Base-by-base conservation (phyloP, 208 protist species). In the Trypanosoma theileri region DNA sequence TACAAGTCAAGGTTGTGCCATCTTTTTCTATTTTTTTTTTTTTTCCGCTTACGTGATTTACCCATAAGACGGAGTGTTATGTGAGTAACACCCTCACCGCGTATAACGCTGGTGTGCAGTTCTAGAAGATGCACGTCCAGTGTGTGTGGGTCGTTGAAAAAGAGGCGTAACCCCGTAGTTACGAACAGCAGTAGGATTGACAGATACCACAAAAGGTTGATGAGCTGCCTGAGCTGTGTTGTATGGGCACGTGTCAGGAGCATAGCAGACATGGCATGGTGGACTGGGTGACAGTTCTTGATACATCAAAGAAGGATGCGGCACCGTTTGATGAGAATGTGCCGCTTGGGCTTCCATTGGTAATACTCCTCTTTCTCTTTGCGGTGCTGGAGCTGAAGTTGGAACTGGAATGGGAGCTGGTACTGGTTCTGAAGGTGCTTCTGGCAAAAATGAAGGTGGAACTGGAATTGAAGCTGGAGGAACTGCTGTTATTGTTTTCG, bases 231-330 rank as follows among this genome's bases (percentile, higher is more conserved):
- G n/a, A 22, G 7, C 46, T 41, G 7, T 40, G 42, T 64, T 73
- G 57, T 81, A 72, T 14, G 65, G 44, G 61, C 80, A 88, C 21
- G 45, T 69, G 52, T 57, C 48, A 3, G 84, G 84, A 2, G 82
- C 85, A 67, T 82, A 95, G 70, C 90, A 95, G 0, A 73, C 58
- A 63, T 95, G 90, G 65, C 86, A 92, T 26, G 87, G 63, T 68
- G 74, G 16, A 77, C 83, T 41, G 53, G 54, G 40, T 21, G 40
- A 61, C 13, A 84, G 75, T 0, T 73, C 40, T 50, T 81, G 70
- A 54, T 88, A 84, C 12, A 86, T 74, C 13, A 81, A 79, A 63
- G 81, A 91, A 31, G 53, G 21, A 31, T 21, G 40, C 40, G 24
- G 21, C 52, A 48, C 11, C 11, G 13, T 17, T n/a, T 48, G 16